These are phyloP conservation scores for Pseudogymnoascus sp. DNA, from an alignment of 2,329 filamentous ascomycete genomes.

Conservation along the genomic window DNA sequence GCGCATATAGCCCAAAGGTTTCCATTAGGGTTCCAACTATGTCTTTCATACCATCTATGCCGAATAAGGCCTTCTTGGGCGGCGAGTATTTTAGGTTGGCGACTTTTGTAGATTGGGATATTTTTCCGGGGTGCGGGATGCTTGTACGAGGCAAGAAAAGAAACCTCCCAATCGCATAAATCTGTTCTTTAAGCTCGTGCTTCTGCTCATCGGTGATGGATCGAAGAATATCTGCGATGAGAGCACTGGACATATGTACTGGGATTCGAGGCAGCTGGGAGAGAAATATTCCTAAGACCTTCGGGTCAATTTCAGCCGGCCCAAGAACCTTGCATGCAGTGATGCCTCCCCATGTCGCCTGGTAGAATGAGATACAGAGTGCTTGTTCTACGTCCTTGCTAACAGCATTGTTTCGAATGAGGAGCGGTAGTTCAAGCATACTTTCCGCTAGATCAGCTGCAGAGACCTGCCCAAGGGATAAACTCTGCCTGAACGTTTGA, in stretches of 20 bases:
- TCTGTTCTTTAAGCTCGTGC: constrained; percentile 8
- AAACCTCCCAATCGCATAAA: constrained; percentile 12
- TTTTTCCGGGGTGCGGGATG: neutral
- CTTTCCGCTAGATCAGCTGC: constrained; percentile 11
- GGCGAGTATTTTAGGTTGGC: constrained; percentile 16
- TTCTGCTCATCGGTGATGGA: constrained; percentile 17
- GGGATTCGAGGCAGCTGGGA: constrained; percentile 14
- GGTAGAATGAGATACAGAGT: constrained; percentile 17
- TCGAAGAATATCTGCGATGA: constrained; percentile 17
- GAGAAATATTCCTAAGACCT: constrained; percentile 14
- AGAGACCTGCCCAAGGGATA: constrained; percentile 18
- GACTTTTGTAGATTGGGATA: neutral
- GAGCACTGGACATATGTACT: constrained; percentile 11
- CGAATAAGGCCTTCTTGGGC: neutral
- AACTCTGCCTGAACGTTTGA: constrained; percentile 16
- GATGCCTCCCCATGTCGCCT: constrained; percentile 22
- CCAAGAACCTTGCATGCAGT: constrained; percentile 18
- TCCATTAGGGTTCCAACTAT: neutral
- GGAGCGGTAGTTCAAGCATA: constrained; percentile 12
- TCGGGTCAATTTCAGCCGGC: constrained; percentile 14
- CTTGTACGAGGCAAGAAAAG: neutral
- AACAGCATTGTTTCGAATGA: constrained; percentile 2
- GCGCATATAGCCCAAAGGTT: neutral
- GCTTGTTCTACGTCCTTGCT: neutral
- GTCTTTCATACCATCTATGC: neutral